Percentiles rank a stretch among this genome's conserved stretches.
phyloP scores from a whole-genome alignment of 768 basidiomycete species.

The Panus rudis region DNA sequence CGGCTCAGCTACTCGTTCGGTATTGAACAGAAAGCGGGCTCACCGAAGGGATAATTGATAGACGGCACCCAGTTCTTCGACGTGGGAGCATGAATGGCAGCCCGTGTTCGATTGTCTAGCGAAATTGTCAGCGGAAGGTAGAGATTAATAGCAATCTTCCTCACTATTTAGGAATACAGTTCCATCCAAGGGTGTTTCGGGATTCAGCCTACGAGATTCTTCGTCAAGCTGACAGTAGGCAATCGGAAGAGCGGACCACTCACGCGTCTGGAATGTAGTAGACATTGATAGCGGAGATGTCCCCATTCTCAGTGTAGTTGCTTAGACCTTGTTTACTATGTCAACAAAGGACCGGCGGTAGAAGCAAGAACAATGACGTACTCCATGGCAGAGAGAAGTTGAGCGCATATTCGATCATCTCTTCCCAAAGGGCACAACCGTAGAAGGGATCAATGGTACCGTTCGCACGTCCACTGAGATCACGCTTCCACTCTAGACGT shows the following conservation, averaged over 20 bases:
- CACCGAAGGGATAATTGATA: slow-evolving; percentile 31
- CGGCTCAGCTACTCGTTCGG: too few species aligned
- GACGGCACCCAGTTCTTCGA: slow-evolving; percentile 39
- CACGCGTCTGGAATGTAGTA: slow-evolving; percentile 51
- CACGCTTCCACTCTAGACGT: slow-evolving; percentile 35
- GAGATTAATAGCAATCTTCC: slow-evolving; percentile 11
- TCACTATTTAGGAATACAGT: slow-evolving; percentile 58
- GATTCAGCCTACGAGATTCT: too few species aligned
- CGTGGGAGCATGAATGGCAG: slow-evolving; percentile 63
- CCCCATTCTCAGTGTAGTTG: not conserved
- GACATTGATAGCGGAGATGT: slow-evolving; percentile 26
- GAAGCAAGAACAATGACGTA: slow-evolving; percentile 2
- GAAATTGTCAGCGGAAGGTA: not conserved
- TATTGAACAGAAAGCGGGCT: too few species aligned
- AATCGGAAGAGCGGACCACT: too few species aligned
- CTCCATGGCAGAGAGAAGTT: slow-evolving; percentile 64
- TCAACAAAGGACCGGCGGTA: not conserved
- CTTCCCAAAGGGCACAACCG: slow-evolving; percentile 50
- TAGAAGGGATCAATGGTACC: slow-evolving; percentile 37
- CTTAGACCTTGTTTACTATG: not conserved
- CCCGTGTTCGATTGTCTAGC: slow-evolving; percentile 46
- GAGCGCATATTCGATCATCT: slow-evolving; percentile 62
- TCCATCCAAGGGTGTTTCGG: slow-evolving; percentile 43
- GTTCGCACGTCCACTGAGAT: slow-evolving; percentile 41
- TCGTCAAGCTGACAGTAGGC: too few species aligned